Conservation (phyloP, 2,329 filamentous ascomycete genomes). For the Exophiala dermatitidis region DNA sequence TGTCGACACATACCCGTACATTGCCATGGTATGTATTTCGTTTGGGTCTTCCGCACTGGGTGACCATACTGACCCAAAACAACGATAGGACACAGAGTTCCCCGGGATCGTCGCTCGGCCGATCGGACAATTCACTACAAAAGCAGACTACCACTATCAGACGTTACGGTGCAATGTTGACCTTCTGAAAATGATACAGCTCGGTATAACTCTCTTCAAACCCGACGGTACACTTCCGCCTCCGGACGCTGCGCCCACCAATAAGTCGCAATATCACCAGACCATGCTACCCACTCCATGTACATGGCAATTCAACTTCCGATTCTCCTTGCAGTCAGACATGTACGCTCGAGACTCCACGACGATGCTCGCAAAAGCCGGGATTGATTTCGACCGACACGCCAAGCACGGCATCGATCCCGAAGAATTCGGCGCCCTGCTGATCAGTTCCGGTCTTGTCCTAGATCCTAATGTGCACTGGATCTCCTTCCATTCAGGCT, state of each 20-base stretch:
- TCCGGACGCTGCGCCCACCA: slow-evolving; percentile 50
- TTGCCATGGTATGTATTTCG: slow-evolving; percentile 71
- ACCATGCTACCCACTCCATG: slow-evolving; percentile 57
- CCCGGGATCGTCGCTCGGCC: slow-evolving; percentile 94
- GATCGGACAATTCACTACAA: slow-evolving; percentile 88
- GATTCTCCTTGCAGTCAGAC: slow-evolving; percentile 86
- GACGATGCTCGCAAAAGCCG: slow-evolving; percentile 78
- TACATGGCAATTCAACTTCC: slow-evolving; percentile 99
- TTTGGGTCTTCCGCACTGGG: neutral
- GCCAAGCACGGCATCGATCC: slow-evolving; percentile 87
- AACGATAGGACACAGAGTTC: slow-evolving; percentile 81
- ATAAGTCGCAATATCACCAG: slow-evolving; percentile 45
- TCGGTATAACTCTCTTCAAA: slow-evolving; percentile 89
- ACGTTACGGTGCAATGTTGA: slow-evolving; percentile 96
- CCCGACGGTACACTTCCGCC: slow-evolving; percentile 78
- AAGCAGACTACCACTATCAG: slow-evolving; percentile 98
- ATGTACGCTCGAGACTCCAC: slow-evolving; percentile 98
- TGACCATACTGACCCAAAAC: slow-evolving; percentile 19
- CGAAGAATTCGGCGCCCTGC: slow-evolving; percentile 74
- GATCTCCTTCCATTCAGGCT: slow-evolving; percentile 96
- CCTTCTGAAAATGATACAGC: slow-evolving; percentile 92
- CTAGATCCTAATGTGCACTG: slow-evolving; percentile 83
- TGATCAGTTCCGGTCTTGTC: slow-evolving; percentile 87
- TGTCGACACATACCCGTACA: slow-evolving; percentile 86
- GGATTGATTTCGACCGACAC: slow-evolving; percentile 82